A percentile compares a stretch with the other conserved stretches of the same genome.
Conservation (phyloP, 2,329 filamentous ascomycete species). For the Diaporthe eres region DNA sequence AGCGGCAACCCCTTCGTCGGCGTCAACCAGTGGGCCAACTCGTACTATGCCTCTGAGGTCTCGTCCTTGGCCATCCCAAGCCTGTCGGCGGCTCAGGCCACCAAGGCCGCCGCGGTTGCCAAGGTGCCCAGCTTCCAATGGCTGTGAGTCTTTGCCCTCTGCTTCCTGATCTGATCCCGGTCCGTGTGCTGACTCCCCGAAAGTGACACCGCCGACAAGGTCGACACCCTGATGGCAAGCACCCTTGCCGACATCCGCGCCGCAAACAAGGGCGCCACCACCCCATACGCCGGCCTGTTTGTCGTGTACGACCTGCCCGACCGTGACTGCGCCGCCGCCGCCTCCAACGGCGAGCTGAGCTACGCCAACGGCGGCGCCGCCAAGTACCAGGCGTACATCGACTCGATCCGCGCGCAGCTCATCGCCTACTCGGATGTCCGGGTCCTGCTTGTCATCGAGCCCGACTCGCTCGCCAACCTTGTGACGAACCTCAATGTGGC, state of each 20-base stretch:
- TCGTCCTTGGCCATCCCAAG: constrained; percentile 72
- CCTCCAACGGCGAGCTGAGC: constrained; percentile 69
- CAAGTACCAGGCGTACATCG: constrained; percentile 70
- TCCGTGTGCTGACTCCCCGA: neutral
- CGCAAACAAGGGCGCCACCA: constrained; percentile 53
- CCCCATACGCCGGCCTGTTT: constrained; percentile 38
- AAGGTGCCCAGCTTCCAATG: constrained; percentile 68
- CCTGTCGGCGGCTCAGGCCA: constrained; percentile 67
- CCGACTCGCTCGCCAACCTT: constrained; percentile 71
- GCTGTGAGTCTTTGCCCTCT: constrained; percentile 56
- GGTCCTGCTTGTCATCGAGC: constrained; percentile 64
- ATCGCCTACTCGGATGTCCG: constrained; percentile 60
- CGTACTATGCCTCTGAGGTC: constrained; percentile 69
- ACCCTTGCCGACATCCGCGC: constrained; percentile 57
- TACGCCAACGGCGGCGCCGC: constrained; percentile 64
- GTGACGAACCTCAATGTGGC: constrained; percentile 67
- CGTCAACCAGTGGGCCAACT: constrained; percentile 67
- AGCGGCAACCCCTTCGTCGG: constrained; percentile 69
- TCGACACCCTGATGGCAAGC: constrained; percentile 58
- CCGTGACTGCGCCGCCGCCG: constrained; percentile 70
- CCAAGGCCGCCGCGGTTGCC: constrained; percentile 65
- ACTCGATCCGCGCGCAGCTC: constrained; percentile 60
- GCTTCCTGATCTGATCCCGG: neutral
- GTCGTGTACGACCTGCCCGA: constrained; percentile 70
- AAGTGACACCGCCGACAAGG: constrained; percentile 65